Percentiles rank a stretch among this genome's conserved stretches.
Conservation (phyloP, 108 stramenopile genomes). For the Chaetoceros tenuissimus region DNA sequence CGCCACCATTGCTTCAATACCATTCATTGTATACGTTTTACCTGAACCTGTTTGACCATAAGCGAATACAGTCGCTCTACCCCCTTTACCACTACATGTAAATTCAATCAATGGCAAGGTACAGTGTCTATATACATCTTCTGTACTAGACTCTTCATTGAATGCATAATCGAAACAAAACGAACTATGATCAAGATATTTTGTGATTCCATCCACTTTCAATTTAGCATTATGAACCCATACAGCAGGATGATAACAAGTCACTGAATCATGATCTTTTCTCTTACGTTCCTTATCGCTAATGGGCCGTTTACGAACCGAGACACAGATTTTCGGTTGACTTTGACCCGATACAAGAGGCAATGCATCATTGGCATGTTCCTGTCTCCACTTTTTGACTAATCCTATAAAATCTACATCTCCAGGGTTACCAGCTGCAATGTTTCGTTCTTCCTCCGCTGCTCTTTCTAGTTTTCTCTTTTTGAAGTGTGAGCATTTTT, state of each 20-base stretch:
- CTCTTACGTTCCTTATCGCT: constrained; percentile 64
- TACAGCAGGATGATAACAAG: constrained; percentile 84
- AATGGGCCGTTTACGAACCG: constrained; percentile 83
- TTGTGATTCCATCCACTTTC: constrained; percentile 95
- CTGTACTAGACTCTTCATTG: constrained; percentile 55
- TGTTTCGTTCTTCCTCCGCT: constrained; percentile 68
- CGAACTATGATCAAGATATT: constrained; percentile 90
- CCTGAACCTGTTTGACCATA: constrained; percentile 88
- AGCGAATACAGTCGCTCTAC: constrained; percentile 89
- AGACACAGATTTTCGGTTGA: constrained; percentile 71
- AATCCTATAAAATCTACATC: constrained; percentile 97
- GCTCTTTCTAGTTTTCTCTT: constrained; percentile 51
- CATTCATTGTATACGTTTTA: constrained; percentile 94
- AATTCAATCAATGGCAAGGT: constrained; percentile 89
- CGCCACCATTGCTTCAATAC: constrained; percentile 84
- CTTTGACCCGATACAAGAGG: constrained; percentile 7
- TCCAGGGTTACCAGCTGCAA: constrained; percentile 90
- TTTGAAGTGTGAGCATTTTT: neutral
- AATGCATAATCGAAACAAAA: constrained; percentile 96
- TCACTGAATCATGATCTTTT: constrained; percentile 92
- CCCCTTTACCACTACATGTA: constrained; percentile 41
- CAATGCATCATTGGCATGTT: constrained; percentile 27
- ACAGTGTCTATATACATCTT: constrained; percentile 76
- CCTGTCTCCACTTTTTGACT: constrained; percentile 76
- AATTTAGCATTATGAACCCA: constrained; percentile 94